Evolutionary conservation across 495 filamentous ascomycete species (phyloP).

Genomic region (Chaetomium cochliodes): DNA sequence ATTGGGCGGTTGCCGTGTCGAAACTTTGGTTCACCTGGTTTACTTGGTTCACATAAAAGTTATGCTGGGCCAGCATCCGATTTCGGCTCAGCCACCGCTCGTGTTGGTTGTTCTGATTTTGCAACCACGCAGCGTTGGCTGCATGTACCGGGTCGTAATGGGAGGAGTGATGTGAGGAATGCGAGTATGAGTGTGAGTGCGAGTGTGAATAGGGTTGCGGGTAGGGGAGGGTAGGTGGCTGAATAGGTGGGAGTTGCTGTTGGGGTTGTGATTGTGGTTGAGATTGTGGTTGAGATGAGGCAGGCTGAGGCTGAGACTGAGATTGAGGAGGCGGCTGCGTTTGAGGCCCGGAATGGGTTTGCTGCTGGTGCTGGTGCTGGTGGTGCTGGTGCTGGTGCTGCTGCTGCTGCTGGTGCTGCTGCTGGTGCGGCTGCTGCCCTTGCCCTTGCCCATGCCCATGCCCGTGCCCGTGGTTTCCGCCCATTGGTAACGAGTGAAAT

Average conservation of each 20-base stretch:
- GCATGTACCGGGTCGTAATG: conserved; percentile 32
- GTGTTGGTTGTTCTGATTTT: not conserved
- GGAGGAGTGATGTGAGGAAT: conserved; percentile 11
- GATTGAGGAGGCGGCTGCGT: conserved; percentile 6
- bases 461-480: not conserved
- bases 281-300: conserved; percentile 10
- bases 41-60: not conserved
- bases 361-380: conserved; percentile 13
- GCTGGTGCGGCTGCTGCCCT: not conserved
- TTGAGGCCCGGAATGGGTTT: conserved; percentile 8
- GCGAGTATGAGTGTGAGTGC: not conserved
- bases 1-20: not conserved
- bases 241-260: conserved; percentile 10
- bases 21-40: not conserved
- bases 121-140: conserved; percentile 22
- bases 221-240: conserved; percentile 6
- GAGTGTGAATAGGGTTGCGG: conserved; percentile 12
- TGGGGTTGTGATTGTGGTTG: not conserved
- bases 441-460: no score
- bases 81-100: not conserved
- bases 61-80: conserved; percentile 18
- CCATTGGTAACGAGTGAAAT: not conserved
- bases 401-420: conserved; percentile 11
- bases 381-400: not conserved
- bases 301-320: conserved; percentile 12